Evolutionary conservation across 2,329 filamentous ascomycete genomes (phyloP), one percentile per base, ranked within the genome.

Genomic region (Xylaria sp.): DNA sequence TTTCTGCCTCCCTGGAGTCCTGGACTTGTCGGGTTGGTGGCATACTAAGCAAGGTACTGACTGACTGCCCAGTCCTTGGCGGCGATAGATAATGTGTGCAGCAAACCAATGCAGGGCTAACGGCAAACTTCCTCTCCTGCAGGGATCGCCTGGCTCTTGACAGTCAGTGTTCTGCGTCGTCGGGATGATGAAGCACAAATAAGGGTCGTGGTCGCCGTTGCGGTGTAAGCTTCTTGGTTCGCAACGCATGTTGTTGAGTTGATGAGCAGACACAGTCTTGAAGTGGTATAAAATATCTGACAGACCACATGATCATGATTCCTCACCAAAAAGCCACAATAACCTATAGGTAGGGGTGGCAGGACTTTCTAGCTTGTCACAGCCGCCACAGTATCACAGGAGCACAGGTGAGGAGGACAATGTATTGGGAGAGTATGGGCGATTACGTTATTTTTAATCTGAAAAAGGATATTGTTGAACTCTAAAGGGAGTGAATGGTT

Each of bases 91-190:
- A 40, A 63, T 35, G 23, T 55, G 37, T 57, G 65, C 54, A 63
- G 54, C 42, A 60, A 58, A 47, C 55, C 54, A 60, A 51, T 57
- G 55, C 50, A 68, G 62, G 55, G 50, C n/a, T 44, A 37, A 55
- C 50, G 51, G 57, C 25, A 65, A 65, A 64, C 55, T 32, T 44
- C 25, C 37, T 60, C 29, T 44, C 42, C 23, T 58, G 40, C 40
- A 60, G 55, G 60, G 60, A 63, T 63, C 40, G 50, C 35, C 55
- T 58, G 37, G 40, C 23, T 25, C 3, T n/a, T n/a, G 18, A 18
- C 21, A 44, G 23, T 29, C 42, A 58, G 16, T 29, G 29, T 58
- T 44, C 23, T 12, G 37, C 55, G 37, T 44, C 55, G 25, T 44
- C 13, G 23, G 21, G 35, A 61, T 53, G 10, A 13, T 37, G 32